A percentile compares a stretch with the other conserved stretches of the same genome.
Evolutionary conservation across 345 rosid genomes (phyloP).

Genomic region (Populus ilicifolia): DNA sequence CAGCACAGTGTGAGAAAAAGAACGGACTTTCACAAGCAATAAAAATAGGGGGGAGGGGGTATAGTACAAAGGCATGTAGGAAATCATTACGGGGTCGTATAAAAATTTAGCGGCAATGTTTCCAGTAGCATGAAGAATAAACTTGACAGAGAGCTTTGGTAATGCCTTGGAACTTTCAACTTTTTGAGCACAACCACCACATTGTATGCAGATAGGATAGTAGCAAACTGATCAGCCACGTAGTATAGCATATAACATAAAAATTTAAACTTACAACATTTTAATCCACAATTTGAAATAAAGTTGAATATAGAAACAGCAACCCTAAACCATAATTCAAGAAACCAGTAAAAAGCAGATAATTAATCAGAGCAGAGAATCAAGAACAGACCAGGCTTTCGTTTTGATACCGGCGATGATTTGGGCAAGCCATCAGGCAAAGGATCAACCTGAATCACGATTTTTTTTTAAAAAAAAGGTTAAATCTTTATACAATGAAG

Average conservation of each 20-base stretch:
- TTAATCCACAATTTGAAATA: neutral
- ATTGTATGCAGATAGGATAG: neutral
- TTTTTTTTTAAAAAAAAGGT: neutral
- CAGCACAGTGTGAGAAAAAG: conserved; percentile 10
- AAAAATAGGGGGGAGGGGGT: neutral
- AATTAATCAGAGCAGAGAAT: neutral
- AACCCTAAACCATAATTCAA: neutral
- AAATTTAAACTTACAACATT: neutral
- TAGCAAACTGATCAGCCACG: neutral
- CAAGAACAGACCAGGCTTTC: conserved; percentile 43
- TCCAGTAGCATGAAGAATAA: conserved; percentile 65
- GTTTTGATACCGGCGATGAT: conserved; percentile 24
- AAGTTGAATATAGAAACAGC: neutral
- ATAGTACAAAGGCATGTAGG: neutral
- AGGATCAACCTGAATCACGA: conserved; percentile 35
- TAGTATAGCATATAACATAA: neutral
- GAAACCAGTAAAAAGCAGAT: neutral
- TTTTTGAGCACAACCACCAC: neutral
- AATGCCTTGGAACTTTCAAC: conserved; percentile 41
- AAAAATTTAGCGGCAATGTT: conserved; percentile 69
- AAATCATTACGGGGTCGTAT: conserved; percentile 52
- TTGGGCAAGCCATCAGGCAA: conserved; percentile 21
- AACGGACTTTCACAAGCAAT: neutral
- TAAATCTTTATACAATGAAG: neutral
- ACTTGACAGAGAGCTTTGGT: conserved; percentile 53